Evolutionary conservation across 371 early-diverging fungal genomes (phyloP), one percentile per base, ranked within the genome.

Genomic region (Smittium mucronatum): DNA sequence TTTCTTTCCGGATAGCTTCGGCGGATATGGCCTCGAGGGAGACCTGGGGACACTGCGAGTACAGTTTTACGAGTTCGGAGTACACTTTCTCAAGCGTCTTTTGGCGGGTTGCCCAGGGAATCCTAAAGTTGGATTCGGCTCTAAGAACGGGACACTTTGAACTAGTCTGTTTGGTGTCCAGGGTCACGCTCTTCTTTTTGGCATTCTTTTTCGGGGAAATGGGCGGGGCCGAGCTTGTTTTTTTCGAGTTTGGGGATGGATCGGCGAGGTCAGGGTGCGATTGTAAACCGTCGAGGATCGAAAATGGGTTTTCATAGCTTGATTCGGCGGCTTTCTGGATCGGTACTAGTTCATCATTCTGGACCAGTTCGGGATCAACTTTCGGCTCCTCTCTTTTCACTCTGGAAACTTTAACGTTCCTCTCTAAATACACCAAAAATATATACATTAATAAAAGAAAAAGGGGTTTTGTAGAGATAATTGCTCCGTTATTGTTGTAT

Each of bases 31-130:
- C 5, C 21, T 47, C 47, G 5, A 11, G 47, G 5, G 21, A 21
- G 21, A 47, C 21, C 5, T 47, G 11, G 21, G 47, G 47, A 47
- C 5, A 21, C 11, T 47, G 11, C 47, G 5, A 11, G 21, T 47
- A 47, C 47, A 47, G 11, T 21, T 21, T 47, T 21, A 47, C 5
- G 21, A 61, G 63, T n/a, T 61, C 31, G n/a, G 5, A 11, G 26
- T 61, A 61, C n/a, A 61, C 16, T 30, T 30, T 28, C n/a, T 61
- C 63, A 11, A 61, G n/a, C 15, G 63, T 61, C 26, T 61, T 61
- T 61, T 61, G 63, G 5, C 63, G 5, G 5, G 63, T 61, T 11
- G 63, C 63, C 63, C 63, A 61, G 5, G 63, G 63, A 61, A 61
- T 33, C n/a, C 63, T 28, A 16, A 30, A 33, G n/a, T 61, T 61